Evolutionary conservation across 371 early-diverging fungal genomes (phyloP), one percentile per base, ranked within the genome.

Genomic region (Mucor saturninus): DNA sequence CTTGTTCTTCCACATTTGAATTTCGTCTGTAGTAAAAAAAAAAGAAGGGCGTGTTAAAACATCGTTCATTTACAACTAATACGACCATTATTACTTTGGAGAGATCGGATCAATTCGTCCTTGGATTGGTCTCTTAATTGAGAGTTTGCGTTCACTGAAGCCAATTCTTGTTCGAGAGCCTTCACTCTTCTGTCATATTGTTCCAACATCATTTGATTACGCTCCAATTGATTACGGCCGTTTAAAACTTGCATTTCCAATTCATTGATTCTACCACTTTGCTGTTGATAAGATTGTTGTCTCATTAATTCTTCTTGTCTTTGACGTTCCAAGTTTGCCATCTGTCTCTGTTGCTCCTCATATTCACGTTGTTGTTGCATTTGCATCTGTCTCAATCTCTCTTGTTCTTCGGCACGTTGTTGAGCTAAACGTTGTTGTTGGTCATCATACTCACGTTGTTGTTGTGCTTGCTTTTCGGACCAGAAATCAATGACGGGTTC

Each of bases 1-100:
- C 73, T 94, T 96, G 67, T 89, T 88, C 81, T 92, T 94, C 92
- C 93, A 94, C 75, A 91, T 88, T 60, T 88, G 86, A 31, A 93
- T 84, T 71, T 89, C 81, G 74, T 86, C 89, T 87, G 61, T 21
- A 46, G 31, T 2, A 54, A 29, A 45, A 3, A 29, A 45, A 3
- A 21, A 21, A 21, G 21, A 21, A 21, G 21, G 21, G 21, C 21
- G 21, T 21, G 21, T 21, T 21, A 21, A 21, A 21, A 21, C 21
- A 21, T 21, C 21, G 30, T 15, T 30, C 4, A 14, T 13, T 38
- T 10, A 30, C 3, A 35, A 52, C 8, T 5, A 31, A 13, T 29
- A 42, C 48, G 13, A 21, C 9, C 26, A 15, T 21, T 72, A 69
- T 75, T 86, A 77, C 89, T 90, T 79, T 93, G 93, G 48, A 91